Evolutionary conservation across 169 alveolate genomes (phyloP).

Genomic region (Eimeria sp.): DNA sequence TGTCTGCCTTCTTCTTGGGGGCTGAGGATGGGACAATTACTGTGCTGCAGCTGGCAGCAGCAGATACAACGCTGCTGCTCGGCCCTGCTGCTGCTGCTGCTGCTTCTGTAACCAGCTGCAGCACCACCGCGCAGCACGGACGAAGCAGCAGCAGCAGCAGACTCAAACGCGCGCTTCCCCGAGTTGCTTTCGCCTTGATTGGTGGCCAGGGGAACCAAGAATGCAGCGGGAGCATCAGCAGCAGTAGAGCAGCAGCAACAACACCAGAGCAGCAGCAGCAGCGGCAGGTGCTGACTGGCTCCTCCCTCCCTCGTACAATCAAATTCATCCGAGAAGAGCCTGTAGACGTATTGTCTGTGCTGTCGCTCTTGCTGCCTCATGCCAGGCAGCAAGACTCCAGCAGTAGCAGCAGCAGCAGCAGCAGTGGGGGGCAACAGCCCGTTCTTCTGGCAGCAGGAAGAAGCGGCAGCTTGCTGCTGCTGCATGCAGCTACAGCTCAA

Average conservation of each 20-base stretch:
- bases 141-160: constrained; percentile 63
- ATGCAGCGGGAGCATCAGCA: constrained; percentile 12
- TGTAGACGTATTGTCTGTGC: constrained; percentile 9
- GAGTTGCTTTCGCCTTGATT: not conserved
- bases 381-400: not conserved
- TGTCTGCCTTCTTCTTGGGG: constrained; percentile 6
- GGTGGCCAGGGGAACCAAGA: not conserved
- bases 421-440: not conserved
- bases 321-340: constrained; percentile 29
- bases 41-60: constrained; percentile 55
- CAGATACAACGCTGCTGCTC: not conserved
- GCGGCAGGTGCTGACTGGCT: constrained; percentile 12
- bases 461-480: constrained; percentile 71
- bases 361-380: not conserved
- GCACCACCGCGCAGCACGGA: not conserved
- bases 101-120: constrained; percentile 6
- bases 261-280: constrained; percentile 30
- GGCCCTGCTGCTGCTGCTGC: not conserved
- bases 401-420: constrained; percentile 37
- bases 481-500: constrained; percentile 21
- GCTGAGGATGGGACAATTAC: constrained; percentile 31
- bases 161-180: not conserved
- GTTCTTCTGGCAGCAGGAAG: constrained; percentile 41
- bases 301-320: not conserved
- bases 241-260: constrained; percentile 20